A percentile compares a stretch with the other conserved stretches of the same genome.
Conservation (phyloP, 441 rosid species). For the Pelargonium myrrhifolium region DNA sequence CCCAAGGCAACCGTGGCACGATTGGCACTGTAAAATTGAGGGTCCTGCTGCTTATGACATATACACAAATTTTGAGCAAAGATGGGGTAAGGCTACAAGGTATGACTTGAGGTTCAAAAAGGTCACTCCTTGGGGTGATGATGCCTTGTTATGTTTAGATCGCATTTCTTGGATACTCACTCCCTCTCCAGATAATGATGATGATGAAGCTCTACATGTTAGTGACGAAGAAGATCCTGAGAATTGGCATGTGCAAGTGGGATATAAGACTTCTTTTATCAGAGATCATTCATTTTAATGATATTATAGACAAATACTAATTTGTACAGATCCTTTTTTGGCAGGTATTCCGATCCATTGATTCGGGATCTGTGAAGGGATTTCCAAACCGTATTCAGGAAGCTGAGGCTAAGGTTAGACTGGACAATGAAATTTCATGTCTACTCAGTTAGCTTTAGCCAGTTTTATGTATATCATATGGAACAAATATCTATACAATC, state of each 20-base stretch:
- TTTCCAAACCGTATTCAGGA: slow-evolving; percentile 83
- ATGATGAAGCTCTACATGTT: slow-evolving; percentile 46
- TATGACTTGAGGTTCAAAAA: slow-evolving; percentile 39
- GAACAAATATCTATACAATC: no score
- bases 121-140: slow-evolving; percentile 41
- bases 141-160: slow-evolving; percentile 66
- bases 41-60: slow-evolving; percentile 99
- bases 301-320: background rate
- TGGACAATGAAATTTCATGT: no score
- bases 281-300: background rate
- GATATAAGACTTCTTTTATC: background rate
- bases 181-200: slow-evolving; percentile 18
- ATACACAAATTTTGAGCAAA: slow-evolving; percentile 79
- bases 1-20: slow-evolving; percentile 99
- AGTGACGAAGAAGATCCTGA: slow-evolving; percentile 48
- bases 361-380: slow-evolving; percentile 78
- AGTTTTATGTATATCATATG: no score
- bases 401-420: slow-evolving; percentile 22
- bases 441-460: no score
- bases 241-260: slow-evolving; percentile 94
- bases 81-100: slow-evolving; percentile 78
- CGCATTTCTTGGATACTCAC: slow-evolving; percentile 61
- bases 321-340: slow-evolving; percentile 7
- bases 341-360: slow-evolving; percentile 93
- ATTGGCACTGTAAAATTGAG: slow-evolving; percentile 76